These are phyloP conservation scores for Citrus sp. DNA, from an alignment of 345 rosid species.

Conservation along the genomic window DNA sequence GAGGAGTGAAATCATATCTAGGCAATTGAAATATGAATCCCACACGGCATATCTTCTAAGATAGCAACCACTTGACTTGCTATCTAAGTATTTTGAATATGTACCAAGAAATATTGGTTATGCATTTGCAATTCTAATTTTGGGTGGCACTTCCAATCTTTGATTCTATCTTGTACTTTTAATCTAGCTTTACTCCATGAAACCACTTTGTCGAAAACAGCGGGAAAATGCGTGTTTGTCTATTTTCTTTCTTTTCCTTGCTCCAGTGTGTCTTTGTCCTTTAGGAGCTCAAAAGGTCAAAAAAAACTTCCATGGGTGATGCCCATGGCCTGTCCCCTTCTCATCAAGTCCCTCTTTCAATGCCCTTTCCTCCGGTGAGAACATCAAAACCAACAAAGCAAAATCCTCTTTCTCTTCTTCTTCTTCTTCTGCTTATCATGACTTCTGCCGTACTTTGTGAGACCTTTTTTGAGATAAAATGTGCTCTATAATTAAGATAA, in stretches of 20 bases:
- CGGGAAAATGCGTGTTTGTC: background rate
- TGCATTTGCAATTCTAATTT: background rate
- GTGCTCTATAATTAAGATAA: background rate
- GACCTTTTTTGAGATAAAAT: background rate
- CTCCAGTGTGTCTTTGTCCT: slow-evolving; percentile 18
- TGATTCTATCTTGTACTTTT: background rate
- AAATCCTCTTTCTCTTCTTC: background rate
- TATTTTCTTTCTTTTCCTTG: background rate
- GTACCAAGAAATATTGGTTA: background rate
- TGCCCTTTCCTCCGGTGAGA: background rate
- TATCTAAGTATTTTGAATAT: background rate
- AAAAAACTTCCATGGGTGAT: background rate
- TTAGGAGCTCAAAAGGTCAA: slow-evolving; percentile 42
- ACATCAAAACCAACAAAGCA: background rate
- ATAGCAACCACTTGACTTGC: background rate
- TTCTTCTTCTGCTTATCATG: background rate
- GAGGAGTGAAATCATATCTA: background rate
- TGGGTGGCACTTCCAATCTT: background rate
- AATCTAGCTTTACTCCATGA: background rate
- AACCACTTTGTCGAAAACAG: background rate
- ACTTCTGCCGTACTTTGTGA: too few species aligned
- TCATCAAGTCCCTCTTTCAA: background rate
- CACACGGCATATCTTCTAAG: slow-evolving; percentile 44
- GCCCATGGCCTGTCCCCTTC: background rate
- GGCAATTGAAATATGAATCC: slow-evolving; percentile 36